Percentiles rank a stretch among this genome's conserved stretches.
Evolutionary conservation across 805 yeast species (phyloP).

Genomic region (Grigorovia yakushimaensis): DNA sequence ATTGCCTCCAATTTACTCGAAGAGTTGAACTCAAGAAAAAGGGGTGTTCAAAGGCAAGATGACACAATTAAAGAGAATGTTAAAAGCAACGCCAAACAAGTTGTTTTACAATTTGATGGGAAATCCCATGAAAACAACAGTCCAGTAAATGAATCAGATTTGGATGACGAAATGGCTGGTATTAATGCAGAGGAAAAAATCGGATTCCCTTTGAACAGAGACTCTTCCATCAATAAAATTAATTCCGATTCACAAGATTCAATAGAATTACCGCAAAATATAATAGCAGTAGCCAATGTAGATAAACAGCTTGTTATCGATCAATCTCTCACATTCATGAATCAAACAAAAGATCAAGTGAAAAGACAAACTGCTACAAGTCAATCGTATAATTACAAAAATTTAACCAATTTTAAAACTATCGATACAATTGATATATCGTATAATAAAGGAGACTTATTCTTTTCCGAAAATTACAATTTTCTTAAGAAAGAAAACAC

Average conservation of each 20-base stretch:
- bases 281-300: background rate
- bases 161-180: too few relatives aligned
- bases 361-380: background rate
- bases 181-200: too few relatives aligned
- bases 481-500: too few relatives aligned
- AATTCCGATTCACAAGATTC: background rate
- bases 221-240: background rate
- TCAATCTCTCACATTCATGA: background rate
- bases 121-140: too few relatives aligned
- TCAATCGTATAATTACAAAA: background rate
- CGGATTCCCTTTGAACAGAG: too few relatives aligned
- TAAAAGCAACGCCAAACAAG: too few relatives aligned
- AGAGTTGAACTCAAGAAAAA: conserved; percentile 31
- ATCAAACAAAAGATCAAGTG: background rate
- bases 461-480: too few relatives aligned
- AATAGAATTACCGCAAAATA: background rate
- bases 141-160: too few relatives aligned
- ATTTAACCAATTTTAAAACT: too few relatives aligned
- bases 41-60: background rate
- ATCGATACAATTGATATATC: background rate
- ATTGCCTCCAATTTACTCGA: conserved; percentile 69
- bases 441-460: background rate
- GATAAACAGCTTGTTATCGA: background rate
- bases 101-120: too few relatives aligned
- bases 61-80: too few relatives aligned